Base-by-base conservation (phyloP, 805 yeast genomes). In the Spathaspora sp. region DNA sequence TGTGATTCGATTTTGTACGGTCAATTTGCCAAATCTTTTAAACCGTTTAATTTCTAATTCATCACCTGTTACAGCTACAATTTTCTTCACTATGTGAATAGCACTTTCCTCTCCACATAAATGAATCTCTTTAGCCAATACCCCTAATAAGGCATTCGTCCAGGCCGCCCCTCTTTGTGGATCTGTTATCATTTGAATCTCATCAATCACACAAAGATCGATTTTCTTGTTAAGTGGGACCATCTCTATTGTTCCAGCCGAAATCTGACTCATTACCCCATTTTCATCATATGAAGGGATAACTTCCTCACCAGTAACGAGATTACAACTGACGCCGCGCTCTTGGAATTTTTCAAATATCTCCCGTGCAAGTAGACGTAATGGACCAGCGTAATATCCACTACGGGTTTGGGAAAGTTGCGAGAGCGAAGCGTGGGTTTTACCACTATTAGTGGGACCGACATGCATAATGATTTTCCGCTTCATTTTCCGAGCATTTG, bases 391-490 rank as follows among this genome's bases (percentile, higher is more conserved):
- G 68, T 86, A 94, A 57, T 87, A 88, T 0, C 99, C 99, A 17
- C 83, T 77, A 31, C 82, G 75, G 14, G 90, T 83, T 18, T 67
- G 60, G 58, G 83, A 83, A 47, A 94, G 74, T 50, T 82, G 77
- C 59, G 86, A 76, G 45, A 94, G 70, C 0, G 98, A 96, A 46
- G 81, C 79, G 63, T 89, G 88, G 0, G 98, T 94, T 62, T 94
- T 94, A 11, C 99, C 99, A 57, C 94, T 85, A 65, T 94, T 94
- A 0, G 99, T 94, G 1, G 99, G 99, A 0, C 99, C 99, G 10
- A 94, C 89, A 65, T 94, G 99, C 83, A 94, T 80, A n/a, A 87
- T 78, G 47, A 94, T 77, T 48, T 86, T 85, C 40, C 99, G 75
- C 56, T 82, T 84, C 72, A 90, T 74, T 55, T 83, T 80, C 40